These are phyloP conservation scores for Pseudocercospora cruenta DNA, from an alignment of 2,329 filamentous ascomycete species.

Conservation along the genomic window DNA sequence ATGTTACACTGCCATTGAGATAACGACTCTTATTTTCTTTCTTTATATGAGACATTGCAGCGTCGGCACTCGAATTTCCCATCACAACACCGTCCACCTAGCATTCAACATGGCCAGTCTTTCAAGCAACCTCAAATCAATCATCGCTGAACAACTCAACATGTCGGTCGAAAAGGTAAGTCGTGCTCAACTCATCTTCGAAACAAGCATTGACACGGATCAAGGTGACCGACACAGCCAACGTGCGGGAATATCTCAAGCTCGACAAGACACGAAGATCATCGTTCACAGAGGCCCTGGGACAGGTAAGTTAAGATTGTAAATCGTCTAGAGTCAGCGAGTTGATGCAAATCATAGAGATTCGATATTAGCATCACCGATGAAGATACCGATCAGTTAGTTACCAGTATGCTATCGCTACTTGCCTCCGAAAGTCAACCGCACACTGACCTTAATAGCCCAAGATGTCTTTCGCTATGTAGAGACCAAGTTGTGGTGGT, in stretches of 20 bases:
- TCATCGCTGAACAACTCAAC: constrained; percentile 48
- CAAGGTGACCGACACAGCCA: constrained; percentile 3
- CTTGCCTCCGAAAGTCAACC: too few relatives aligned
- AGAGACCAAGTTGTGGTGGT: constrained; percentile 12
- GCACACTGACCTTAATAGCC: not conserved
- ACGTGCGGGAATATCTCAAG: not conserved
- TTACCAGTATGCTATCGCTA: not conserved
- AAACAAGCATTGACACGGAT: not conserved
- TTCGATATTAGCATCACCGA: constrained; percentile 8
- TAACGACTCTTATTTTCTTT: not conserved
- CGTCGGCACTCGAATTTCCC: not conserved
- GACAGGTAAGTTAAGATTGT: not conserved
- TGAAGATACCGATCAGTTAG: constrained; percentile 2
- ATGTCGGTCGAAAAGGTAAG: constrained; percentile 59
- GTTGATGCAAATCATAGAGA: not conserved
- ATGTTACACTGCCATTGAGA: too few relatives aligned
- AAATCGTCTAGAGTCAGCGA: not conserved
- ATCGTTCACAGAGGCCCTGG: not conserved
- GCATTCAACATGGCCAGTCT: not conserved
- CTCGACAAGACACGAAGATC: not conserved
- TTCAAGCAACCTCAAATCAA: not conserved
- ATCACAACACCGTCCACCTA: not conserved
- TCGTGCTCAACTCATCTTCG: constrained; percentile 40
- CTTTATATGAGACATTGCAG: not conserved
- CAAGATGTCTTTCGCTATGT: constrained; percentile 6